Evolutionary conservation across 805 yeast species (phyloP), one percentile per base, ranked within the genome.

Genomic region (Aciculoconidium aculeatum): DNA sequence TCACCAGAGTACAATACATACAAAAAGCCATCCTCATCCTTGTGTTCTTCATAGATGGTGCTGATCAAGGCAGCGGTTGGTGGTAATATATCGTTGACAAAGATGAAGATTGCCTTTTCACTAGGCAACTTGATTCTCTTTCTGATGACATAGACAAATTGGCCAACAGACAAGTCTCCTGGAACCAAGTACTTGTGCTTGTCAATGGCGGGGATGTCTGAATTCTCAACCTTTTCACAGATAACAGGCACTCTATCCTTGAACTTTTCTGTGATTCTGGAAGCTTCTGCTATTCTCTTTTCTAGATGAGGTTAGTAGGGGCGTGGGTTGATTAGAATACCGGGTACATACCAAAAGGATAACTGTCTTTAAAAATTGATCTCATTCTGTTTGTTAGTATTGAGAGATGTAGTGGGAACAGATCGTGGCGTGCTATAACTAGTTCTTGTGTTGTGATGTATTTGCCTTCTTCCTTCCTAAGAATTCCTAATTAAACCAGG

Each of bases 1-100:
- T 92, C 98, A 27, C 98, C 97, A 5, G 96, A 84, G 65, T 90
- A 90, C 40, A 94, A 75, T 41, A 92, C 90, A 61, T 92, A 92
- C 51, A 92, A 75, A 61, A 92, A 92, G 20, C 98, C 98, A 56
- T 92, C 98, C 52, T 90, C 90, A 54, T 92, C 98, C 64, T 87
- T 87, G 61, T 92, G 95, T 58, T 92, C 96, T 49, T 88, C 94
- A 53, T 92, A 92, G 41, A 92, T 82, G 14, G 92, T 74, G 47
- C 94, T 81, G 92, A 92, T 86, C 44, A 92, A 72, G 11, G 97
- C 95, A 12, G 97, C 96, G 3, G 98, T 92, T 26, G 97, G 97
- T 7, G 98, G 98, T 45, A 92, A 72, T 34, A 92, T 87, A 56
- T 92, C 98, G 53, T 92, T 90, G 41, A 92, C 95, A 57, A 92